Evolutionary conservation across 2,329 filamentous ascomycete species (phyloP).

Genomic region (Plectosphaerella plurivora): DNA sequence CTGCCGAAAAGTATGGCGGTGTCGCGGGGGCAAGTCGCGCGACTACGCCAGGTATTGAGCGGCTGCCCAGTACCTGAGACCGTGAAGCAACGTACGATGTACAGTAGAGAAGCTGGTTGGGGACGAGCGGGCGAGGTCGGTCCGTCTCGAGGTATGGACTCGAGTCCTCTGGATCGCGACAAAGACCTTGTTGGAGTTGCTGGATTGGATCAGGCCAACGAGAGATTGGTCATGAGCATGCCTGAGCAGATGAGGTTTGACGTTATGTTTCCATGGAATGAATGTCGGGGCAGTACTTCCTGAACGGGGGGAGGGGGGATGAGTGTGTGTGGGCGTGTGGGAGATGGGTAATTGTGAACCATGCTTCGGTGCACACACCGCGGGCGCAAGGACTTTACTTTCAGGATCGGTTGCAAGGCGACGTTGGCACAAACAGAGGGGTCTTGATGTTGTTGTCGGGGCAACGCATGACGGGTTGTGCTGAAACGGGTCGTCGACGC

Average conservation of each 20-base stretch:
- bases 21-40: too few species aligned
- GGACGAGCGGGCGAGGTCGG: constrained; percentile 1
- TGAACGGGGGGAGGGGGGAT: background rate
- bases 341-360: too few species aligned
- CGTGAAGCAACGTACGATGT: too few species aligned
- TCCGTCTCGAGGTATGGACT: constrained; percentile 6
- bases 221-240: background rate
- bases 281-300: background rate
- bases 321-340: background rate
- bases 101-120: too few species aligned
- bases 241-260: background rate
- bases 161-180: constrained; percentile 8
- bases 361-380: too few species aligned
- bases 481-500: background rate
- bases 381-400: background rate
- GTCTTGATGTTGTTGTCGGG: constrained; percentile 10
- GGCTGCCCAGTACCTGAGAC: background rate
- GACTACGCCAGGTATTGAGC: background rate
- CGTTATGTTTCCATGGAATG: background rate
- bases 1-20: too few species aligned
- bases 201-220: background rate
- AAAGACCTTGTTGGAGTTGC: constrained; percentile 13
- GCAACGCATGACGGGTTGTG: constrained; percentile 2
- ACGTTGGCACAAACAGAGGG: constrained; percentile 12
- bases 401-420: background rate